These are phyloP conservation scores for Knoxia roxburghii DNA, from an alignment of 257 asterid genomes.

Conservation along the genomic window DNA sequence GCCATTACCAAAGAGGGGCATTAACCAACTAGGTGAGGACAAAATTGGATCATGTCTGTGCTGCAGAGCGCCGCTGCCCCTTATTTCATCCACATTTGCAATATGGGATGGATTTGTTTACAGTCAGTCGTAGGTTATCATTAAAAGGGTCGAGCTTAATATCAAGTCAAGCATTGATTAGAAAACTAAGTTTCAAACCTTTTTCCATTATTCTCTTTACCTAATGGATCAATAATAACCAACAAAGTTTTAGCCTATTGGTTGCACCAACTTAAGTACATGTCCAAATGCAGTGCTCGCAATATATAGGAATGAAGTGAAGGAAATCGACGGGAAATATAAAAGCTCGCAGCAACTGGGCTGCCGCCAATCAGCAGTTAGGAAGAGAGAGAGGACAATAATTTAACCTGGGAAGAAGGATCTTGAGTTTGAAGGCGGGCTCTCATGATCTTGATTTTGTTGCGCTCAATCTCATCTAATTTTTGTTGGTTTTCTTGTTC, in stretches of 20 bases:
- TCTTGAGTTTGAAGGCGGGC: constrained; percentile 17
- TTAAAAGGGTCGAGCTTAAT: not conserved
- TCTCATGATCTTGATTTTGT: constrained; percentile 32
- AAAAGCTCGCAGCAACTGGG: no score
- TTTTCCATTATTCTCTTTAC: not conserved
- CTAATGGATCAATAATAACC: not conserved
- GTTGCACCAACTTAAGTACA: not conserved
- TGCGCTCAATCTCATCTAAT: constrained; percentile 24
- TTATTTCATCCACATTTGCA: no score
- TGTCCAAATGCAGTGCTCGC: not conserved
- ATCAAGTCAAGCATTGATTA: not conserved
- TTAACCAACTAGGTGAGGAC: no score
- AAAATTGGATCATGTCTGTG: not conserved
- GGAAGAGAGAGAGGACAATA: not conserved
- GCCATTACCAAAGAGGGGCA: constrained; percentile 12
- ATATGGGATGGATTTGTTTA: no score
- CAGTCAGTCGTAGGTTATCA: no score
- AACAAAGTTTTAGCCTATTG: not conserved
- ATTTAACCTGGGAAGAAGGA: constrained; percentile 34
- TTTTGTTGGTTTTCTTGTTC: not conserved
- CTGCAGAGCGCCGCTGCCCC: not conserved
- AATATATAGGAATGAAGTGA: not conserved
- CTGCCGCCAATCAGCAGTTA: not conserved
- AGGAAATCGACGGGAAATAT: no score
- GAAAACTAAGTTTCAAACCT: not conserved